phyloP scores from a whole-genome alignment of 2,329 filamentous ascomycete genomes.

The Arthrobotrys sinensis region DNA sequence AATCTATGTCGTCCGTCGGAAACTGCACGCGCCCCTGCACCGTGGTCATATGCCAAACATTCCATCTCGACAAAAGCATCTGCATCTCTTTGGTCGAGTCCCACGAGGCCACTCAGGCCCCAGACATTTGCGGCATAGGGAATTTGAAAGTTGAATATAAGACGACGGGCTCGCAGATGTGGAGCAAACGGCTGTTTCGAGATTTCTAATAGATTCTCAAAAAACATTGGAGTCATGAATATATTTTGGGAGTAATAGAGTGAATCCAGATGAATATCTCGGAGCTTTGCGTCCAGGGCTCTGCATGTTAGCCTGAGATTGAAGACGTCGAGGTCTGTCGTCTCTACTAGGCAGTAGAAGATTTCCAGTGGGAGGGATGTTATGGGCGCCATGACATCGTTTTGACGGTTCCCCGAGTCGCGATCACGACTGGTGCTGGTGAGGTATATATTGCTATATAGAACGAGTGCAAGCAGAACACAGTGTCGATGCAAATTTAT shows the following conservation, averaged over 20 bases:
- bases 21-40: not conserved
- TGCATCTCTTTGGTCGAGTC: not conserved
- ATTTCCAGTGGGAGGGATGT: not conserved
- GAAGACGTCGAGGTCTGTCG: not conserved
- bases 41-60: not conserved
- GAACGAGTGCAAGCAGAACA: too few species aligned
- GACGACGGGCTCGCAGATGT: not conserved
- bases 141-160: not conserved
- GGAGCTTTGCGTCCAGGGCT: not conserved
- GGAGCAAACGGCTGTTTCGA: not conserved
- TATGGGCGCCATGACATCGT: not conserved
- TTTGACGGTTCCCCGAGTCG: too few species aligned
- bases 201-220: not conserved
- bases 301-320: not conserved
- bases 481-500: too few species aligned
- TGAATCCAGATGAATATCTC: not conserved
- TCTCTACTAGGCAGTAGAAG: not conserved
- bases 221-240: not conserved
- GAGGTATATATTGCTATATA: too few species aligned
- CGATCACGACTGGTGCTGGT: too few species aligned
- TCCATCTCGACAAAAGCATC: not conserved
- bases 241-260: not conserved
- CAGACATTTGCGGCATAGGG: not conserved
- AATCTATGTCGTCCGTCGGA: not conserved
- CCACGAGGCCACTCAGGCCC: not conserved